Evolutionary conservation across 352 stramenopile species (phyloP).

Genomic region (Halophytophthora polymorphica): DNA sequence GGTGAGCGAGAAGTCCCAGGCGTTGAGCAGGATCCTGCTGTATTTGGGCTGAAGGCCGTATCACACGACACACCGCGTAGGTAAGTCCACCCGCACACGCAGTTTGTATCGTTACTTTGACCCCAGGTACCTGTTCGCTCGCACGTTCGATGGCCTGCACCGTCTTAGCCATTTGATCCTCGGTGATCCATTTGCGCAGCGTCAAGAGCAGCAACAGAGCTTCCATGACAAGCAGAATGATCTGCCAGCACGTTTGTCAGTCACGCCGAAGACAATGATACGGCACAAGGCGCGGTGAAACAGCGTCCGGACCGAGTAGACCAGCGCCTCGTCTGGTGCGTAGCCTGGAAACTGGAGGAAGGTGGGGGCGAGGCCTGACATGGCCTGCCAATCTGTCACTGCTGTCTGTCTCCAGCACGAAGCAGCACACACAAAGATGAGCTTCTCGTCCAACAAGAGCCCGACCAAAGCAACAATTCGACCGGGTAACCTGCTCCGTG

Average conservation of each 20-base stretch:
- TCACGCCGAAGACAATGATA: background rate
- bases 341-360: constrained; percentile 69
- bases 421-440: background rate
- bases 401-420: background rate
- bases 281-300: background rate
- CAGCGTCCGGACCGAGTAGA: constrained; percentile 41
- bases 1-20: constrained; percentile 63
- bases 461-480: background rate
- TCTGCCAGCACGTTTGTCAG: constrained; percentile 19
- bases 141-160: constrained; percentile 49
- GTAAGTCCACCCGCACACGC: background rate
- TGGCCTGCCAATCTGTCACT: constrained; percentile 32
- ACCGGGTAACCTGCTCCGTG: constrained; percentile 8
- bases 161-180: constrained; percentile 63
- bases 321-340: constrained; percentile 38
- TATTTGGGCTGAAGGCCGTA: constrained; percentile 40
- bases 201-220: constrained; percentile 52
- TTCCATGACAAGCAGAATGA: constrained; percentile 46
- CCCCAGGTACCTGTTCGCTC: constrained; percentile 31
- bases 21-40: constrained; percentile 60
- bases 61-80: background rate
- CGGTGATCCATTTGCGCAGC: constrained; percentile 64
- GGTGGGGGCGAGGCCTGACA: constrained; percentile 42
- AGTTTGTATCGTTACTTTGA: background rate
- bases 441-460: background rate